These are phyloP conservation scores for Fusarium lateritium DNA, from an alignment of 2,329 filamentous ascomycete genomes.

Conservation along the genomic window DNA sequence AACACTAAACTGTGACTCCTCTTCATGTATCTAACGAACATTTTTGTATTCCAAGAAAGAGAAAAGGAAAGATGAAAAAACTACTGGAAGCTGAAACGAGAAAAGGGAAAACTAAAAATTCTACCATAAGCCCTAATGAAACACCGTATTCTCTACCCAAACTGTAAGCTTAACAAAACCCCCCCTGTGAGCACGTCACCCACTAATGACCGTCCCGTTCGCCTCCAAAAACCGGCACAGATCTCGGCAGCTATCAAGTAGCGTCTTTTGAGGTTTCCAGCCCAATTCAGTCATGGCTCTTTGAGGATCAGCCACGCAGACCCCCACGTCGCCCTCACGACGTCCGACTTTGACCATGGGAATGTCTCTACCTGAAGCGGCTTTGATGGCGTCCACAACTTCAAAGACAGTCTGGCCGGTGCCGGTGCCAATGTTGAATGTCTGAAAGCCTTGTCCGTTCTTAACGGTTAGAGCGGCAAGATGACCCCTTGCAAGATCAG, in stretches of 20 bases:
- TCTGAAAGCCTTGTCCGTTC: conserved; percentile 53
- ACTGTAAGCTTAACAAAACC: neutral
- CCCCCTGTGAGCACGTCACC: neutral
- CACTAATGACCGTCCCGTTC: neutral
- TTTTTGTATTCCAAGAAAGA: neutral
- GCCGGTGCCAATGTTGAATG: conserved; percentile 64
- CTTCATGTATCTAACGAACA: neutral
- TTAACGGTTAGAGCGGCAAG: conserved; percentile 68
- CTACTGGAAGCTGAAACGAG: neutral
- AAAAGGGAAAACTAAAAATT: neutral
- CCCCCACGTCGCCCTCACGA: conserved; percentile 23
- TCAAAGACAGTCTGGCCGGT: conserved; percentile 48
- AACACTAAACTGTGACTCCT: neutral
- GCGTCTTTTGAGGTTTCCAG: conserved; percentile 52
- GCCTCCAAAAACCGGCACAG: conserved; percentile 30
- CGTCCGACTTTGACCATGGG: neutral
- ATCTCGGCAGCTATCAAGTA: conserved; percentile 35
- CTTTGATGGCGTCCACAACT: conserved; percentile 7
- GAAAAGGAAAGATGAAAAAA: neutral
- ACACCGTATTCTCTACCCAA: neutral
- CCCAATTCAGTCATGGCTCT: conserved; percentile 59
- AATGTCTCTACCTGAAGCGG: neutral
- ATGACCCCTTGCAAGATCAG: conserved; percentile 75
- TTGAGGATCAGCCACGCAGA: conserved; percentile 59
- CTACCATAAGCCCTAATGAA: neutral